Evolutionary conservation across 148 eudicot genomes (phyloP).

Genomic region (Nepenthes gracilis): DNA sequence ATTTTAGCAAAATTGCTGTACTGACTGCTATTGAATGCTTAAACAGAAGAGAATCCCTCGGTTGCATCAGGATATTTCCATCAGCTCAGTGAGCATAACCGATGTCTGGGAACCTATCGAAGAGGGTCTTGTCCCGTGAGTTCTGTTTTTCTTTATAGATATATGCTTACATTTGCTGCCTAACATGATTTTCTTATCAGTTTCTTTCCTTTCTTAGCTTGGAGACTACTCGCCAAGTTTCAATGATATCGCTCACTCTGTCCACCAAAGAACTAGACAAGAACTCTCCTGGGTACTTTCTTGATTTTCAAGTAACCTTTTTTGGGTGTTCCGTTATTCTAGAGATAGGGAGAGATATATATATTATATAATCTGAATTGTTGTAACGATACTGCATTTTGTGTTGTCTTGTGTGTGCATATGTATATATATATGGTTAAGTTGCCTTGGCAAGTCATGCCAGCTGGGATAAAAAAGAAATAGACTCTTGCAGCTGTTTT

Average conservation of each 20-base stretch:
- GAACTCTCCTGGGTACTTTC: constrained; percentile 71
- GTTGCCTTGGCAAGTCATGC: too few species aligned
- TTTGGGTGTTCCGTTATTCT: too few species aligned
- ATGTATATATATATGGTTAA: too few species aligned
- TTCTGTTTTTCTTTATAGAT: constrained; percentile 8
- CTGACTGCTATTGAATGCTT: neutral
- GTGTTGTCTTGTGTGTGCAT: too few species aligned
- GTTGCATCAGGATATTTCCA: constrained; percentile 81
- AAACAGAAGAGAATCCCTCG: constrained; percentile 64
- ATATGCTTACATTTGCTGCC: neutral
- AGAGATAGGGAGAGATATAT: too few species aligned
- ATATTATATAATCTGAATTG: too few species aligned
- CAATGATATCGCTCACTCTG: constrained; percentile 83
- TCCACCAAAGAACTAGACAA: constrained; percentile 62
- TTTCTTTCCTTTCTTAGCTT: constrained; percentile 26
- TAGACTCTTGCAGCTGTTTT: too few species aligned
- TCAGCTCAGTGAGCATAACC: constrained; percentile 77
- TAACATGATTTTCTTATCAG: neutral
- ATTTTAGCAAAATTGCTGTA: neutral
- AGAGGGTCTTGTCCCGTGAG: constrained; percentile 92
- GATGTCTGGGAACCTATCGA: constrained; percentile 95
- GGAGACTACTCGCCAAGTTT: constrained; percentile 93
- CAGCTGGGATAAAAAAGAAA: too few species aligned
- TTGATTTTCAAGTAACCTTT: neutral
- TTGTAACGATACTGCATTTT: too few species aligned